Conservation (phyloP, 2,329 filamentous ascomycete genomes). For the Nothomitra cinnamomea region DNA sequence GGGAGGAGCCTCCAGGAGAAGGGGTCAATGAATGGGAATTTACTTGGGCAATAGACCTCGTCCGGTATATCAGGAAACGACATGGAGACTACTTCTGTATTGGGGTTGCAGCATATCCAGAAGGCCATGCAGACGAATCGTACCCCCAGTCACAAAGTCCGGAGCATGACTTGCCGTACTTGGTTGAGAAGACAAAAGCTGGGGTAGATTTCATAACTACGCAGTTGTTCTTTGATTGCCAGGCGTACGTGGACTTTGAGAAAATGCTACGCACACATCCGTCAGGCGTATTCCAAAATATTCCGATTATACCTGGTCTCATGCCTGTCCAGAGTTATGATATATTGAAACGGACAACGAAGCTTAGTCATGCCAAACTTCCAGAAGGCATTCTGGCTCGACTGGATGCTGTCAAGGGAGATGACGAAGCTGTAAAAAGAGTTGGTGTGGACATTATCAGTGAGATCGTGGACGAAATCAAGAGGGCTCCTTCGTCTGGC, state of each 20-base stretch:
- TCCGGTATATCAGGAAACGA: constrained; percentile 68
- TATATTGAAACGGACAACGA: constrained; percentile 84
- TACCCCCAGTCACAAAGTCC: constrained; percentile 62
- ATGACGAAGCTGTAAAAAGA: constrained; percentile 67
- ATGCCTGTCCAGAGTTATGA: constrained; percentile 98
- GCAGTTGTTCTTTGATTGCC: constrained; percentile 84
- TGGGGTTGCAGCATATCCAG: constrained; percentile 85
- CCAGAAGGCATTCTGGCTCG: constrained; percentile 53
- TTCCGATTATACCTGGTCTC: constrained; percentile 82
- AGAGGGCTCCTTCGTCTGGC: constrained; percentile 33
- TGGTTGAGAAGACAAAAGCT: constrained; percentile 79
- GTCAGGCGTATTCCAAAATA: constrained; percentile 67
- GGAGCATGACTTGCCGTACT: constrained; percentile 57
- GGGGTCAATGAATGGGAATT: constrained; percentile 49
- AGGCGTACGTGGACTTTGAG: constrained; percentile 71
- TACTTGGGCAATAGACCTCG: constrained; percentile 74
- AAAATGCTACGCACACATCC: constrained; percentile 58
- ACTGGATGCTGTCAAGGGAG: constrained; percentile 54
- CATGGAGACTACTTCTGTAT: constrained; percentile 94
- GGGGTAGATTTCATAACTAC: constrained; percentile 98
- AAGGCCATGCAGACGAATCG: constrained; percentile 84
- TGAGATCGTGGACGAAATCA: constrained; percentile 61
- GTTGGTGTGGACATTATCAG: constrained; percentile 68
- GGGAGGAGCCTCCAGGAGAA: constrained; percentile 20
- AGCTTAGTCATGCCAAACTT: constrained; percentile 77